A percentile compares a stretch with the other conserved stretches of the same genome.
Conservation (phyloP, 768 basidiomycete species). For the Neoboletus magnificus region DNA sequence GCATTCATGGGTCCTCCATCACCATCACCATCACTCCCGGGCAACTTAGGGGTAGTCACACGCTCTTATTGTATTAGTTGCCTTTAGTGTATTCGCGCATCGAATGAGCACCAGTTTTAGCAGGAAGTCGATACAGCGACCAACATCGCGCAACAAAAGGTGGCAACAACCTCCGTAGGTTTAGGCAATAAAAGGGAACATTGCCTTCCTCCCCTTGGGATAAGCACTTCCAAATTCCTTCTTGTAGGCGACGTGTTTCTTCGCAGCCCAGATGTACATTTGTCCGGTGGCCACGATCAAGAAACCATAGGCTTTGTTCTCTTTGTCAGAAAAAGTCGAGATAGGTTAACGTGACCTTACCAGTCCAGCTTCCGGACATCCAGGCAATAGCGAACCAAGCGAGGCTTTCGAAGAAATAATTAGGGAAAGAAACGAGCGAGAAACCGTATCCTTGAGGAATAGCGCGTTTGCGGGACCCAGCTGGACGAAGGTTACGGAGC, state of each 20-base stretch:
- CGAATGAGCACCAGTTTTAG: background rate
- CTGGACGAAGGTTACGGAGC: conserved; percentile 79
- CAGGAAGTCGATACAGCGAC: background rate
- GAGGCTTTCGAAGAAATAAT: conserved; percentile 90
- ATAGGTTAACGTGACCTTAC: conserved; percentile 42
- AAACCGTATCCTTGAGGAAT: conserved; percentile 95
- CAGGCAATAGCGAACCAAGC: conserved; percentile 67
- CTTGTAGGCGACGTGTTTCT: conserved; percentile 88
- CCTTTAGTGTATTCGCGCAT: background rate
- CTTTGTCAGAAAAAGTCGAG: background rate
- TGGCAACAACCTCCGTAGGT: too few species aligned
- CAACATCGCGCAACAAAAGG: background rate
- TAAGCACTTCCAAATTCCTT: conserved; percentile 92
- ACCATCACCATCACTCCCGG: background rate
- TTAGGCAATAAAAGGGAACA: conserved; percentile 61
- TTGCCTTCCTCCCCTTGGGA: conserved; percentile 67
- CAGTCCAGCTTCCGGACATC: conserved; percentile 75
- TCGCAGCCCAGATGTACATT: conserved; percentile 86
- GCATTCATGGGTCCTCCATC: background rate
- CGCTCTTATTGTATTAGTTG: background rate
- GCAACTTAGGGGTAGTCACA: background rate
- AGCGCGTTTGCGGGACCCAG: conserved; percentile 72
- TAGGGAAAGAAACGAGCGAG: conserved; percentile 80
- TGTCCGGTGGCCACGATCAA: conserved; percentile 53
- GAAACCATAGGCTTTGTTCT: conserved; percentile 59